Evolutionary conservation across 257 asterid species (phyloP), one percentile per base, ranked within the genome.

Genomic region (Scutellaria barbata): DNA sequence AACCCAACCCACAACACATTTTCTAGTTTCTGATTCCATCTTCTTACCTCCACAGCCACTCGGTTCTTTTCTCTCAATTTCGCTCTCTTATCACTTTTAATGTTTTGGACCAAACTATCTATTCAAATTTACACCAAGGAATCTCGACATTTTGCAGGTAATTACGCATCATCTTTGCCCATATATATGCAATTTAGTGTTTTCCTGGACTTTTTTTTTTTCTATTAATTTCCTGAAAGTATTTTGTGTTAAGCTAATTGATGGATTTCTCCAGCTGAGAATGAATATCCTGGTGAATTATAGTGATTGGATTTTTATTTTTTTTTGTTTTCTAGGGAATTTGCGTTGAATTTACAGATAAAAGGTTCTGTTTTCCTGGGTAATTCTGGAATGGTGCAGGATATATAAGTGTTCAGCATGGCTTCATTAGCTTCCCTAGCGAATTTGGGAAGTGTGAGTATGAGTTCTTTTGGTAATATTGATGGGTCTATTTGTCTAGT

Each of bases 371-470:
- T 70, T 25, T 57, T 20, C 4, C 11, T 10, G 47, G 71, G 80
- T 5, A 45, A 3, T 17, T 62, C 45, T 55, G 69, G 48, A 70
- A 86, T 86, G 88, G 79, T 82, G 81, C 55, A 80, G 72, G 46
- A 41, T 63, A 56, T 76, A 43, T 84, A 83, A 70, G 73, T 65
- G 71, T 60, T 72, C 54, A 18, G 67, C 72, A 95, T 95, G 99
- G 83, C 90, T 88, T 80, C 83, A 72, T 83, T 86, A 79, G 95
- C 96, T 95, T 95, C 98, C 94, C 86, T 88, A 10, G 94, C 84
- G 77, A 89, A 81, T 84, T 80, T 95, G 91, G 98, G 99, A 80
- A 85, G 97, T 70, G 80, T 82, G 77, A 88, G 84, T 71, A 73
- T 84, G 81, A 81, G 81, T 72, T 87, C 98, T 33, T 75, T 89